A percentile compares a stretch with the other conserved stretches of the same genome.
Conservation (phyloP, 176 grass and related monocot species). For the Carex pumila region DNA sequence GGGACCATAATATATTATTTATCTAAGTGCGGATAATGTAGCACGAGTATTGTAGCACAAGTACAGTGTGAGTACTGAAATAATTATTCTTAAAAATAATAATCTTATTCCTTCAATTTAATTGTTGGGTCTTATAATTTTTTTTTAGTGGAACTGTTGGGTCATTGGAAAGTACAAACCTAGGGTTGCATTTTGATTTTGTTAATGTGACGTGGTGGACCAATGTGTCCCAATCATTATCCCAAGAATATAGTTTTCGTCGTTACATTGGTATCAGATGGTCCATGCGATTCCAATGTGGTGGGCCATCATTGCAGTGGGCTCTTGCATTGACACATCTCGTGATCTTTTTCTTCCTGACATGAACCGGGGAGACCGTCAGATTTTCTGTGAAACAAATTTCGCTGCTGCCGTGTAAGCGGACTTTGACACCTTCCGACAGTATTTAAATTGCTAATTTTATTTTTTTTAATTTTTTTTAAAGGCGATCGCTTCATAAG, state of each 20-base stretch:
- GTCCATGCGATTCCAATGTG: background rate
- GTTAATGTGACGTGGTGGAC: background rate
- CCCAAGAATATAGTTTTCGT: conserved; percentile 4
- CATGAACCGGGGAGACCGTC: background rate
- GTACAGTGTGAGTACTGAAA: too few species aligned
- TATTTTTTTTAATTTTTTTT: too few species aligned
- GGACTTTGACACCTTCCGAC: too few species aligned
- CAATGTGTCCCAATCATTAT: conserved; percentile 5
- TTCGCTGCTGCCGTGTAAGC: background rate
- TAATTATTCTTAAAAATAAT: too few species aligned
- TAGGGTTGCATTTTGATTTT: background rate
- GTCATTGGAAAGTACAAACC: background rate
- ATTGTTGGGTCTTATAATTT: background rate
- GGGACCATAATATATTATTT: too few species aligned
- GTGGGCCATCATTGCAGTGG: conserved; percentile 1
- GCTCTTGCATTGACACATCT: conserved; percentile 21
- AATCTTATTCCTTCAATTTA: too few species aligned
- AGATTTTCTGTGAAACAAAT: background rate
- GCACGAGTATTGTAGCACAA: too few species aligned
- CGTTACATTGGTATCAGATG: background rate
- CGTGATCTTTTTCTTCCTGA: conserved; percentile 14
- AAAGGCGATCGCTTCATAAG: too few species aligned
- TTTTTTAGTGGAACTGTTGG: too few species aligned
- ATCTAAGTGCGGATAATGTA: too few species aligned
- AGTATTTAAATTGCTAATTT: too few species aligned